phyloP scores from a whole-genome alignment of 2,329 filamentous ascomycete genomes.

The Ophiostoma sp. region DNA sequence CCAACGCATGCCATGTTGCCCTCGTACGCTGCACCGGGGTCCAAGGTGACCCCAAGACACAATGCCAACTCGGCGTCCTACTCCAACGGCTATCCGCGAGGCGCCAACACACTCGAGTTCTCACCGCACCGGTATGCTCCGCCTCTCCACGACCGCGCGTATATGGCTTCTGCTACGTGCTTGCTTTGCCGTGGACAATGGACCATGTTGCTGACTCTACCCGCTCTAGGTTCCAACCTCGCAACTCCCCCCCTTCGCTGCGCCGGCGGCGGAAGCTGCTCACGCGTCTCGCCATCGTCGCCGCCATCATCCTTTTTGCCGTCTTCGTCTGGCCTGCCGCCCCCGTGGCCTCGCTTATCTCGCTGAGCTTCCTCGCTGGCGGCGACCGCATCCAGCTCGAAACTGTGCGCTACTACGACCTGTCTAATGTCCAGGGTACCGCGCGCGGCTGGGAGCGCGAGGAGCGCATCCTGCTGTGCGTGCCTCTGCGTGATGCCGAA shows the following conservation, averaged over 20 bases:
- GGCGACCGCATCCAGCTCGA: slow-evolving; percentile 73
- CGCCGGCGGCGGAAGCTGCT: slow-evolving; percentile 69
- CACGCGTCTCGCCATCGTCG: slow-evolving; percentile 56
- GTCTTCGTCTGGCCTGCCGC: slow-evolving; percentile 70
- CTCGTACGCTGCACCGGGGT: slow-evolving; percentile 50
- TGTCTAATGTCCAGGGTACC: slow-evolving; percentile 85
- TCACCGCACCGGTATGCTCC: slow-evolving; percentile 75
- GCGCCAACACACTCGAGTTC: slow-evolving; percentile 70
- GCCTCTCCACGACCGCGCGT: not conserved
- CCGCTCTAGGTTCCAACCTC: slow-evolving; percentile 69
- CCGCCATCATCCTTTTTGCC: slow-evolving; percentile 59
- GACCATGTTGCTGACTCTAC: not conserved
- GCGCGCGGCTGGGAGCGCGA: slow-evolving; percentile 93
- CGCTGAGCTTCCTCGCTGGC: slow-evolving; percentile 64
- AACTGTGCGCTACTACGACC: slow-evolving; percentile 94
- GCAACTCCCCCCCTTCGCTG: slow-evolving; percentile 64
- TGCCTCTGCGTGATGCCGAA: slow-evolving; percentile 87
- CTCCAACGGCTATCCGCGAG: slow-evolving; percentile 75
- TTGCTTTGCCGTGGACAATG: not conserved
- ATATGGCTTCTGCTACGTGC: not conserved
- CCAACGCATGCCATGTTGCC: slow-evolving; percentile 47
- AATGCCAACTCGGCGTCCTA: slow-evolving; percentile 59
- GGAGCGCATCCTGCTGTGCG: slow-evolving; percentile 90
- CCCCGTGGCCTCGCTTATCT: slow-evolving; percentile 55
- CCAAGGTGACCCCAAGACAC: slow-evolving; percentile 81